Percentiles rank a stretch among this genome's conserved stretches.
These are phyloP conservation scores for Aspergillus mulundensis DNA, from an alignment of 495 filamentous ascomycete genomes.

Conservation along the genomic window DNA sequence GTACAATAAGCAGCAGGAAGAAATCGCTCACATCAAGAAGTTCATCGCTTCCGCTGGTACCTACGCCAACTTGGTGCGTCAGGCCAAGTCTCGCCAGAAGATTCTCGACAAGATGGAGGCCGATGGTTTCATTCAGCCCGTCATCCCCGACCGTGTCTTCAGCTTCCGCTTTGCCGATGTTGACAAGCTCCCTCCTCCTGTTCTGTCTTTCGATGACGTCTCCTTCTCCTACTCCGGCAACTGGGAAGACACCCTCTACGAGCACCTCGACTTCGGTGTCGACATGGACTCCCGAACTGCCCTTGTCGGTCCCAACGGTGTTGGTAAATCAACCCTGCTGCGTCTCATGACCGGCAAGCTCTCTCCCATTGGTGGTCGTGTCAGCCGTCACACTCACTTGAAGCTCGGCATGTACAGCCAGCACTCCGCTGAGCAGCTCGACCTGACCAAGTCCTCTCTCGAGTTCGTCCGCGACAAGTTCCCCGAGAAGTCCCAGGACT, in stretches of 20 bases:
- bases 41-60: constrained; percentile 99
- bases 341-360: constrained; percentile 97
- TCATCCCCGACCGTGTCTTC: constrained; percentile 83
- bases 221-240: constrained; percentile 97
- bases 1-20: constrained; percentile 98
- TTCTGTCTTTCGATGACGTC: constrained; percentile 93
- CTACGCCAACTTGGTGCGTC: constrained; percentile 97
- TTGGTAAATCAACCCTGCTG: constrained; percentile 98
- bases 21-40: constrained; percentile 99
- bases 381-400: constrained; percentile 91
- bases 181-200: constrained; percentile 94
- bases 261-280: constrained; percentile 94
- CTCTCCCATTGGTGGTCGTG: constrained; percentile 73
- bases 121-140: constrained; percentile 93
- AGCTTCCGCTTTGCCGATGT: constrained; percentile 98
- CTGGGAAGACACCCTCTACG: constrained; percentile 85
- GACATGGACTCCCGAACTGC: constrained; percentile 99
- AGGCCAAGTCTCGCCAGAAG: constrained; percentile 99
- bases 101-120: constrained; percentile 99
- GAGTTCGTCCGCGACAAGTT: constrained; percentile 99
- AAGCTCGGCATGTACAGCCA: constrained; percentile 97
- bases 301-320: constrained; percentile 97
- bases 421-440: constrained; percentile 97
- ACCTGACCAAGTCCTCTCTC: constrained; percentile 93
- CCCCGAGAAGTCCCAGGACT: constrained; percentile 81